These are phyloP conservation scores for Ascochyta pisi DNA, from an alignment of 2,329 filamentous ascomycete genomes.

Conservation along the genomic window DNA sequence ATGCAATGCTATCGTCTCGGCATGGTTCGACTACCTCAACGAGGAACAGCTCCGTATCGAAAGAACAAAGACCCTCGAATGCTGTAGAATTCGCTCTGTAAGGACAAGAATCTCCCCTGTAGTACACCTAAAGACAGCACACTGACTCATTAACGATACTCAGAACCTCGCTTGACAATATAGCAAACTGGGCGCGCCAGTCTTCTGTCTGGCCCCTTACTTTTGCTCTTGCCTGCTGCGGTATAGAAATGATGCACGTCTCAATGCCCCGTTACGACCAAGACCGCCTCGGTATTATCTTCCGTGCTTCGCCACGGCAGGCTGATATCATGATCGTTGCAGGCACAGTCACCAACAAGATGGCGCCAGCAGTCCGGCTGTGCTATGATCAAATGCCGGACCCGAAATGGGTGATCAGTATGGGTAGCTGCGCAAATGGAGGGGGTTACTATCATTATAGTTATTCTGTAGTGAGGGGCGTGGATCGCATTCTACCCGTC, in stretches of 20 bases:
- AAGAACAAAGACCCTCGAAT: too few species aligned
- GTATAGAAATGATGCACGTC: constrained; percentile 93
- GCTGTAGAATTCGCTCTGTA: too few species aligned
- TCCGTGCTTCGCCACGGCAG: constrained; percentile 87
- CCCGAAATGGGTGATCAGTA: constrained; percentile 83
- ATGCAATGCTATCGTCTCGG: too few species aligned
- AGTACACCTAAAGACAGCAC: too few species aligned
- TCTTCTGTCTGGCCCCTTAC: constrained; percentile 92
- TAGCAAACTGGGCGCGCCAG: constrained; percentile 83
- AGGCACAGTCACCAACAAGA: constrained; percentile 93
- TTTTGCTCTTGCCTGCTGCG: constrained; percentile 89
- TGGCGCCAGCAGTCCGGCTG: constrained; percentile 88
- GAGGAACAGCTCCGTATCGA: too few species aligned
- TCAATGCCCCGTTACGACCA: constrained; percentile 93
- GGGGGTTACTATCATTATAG: constrained; percentile 89
- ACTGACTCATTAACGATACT: too few species aligned
- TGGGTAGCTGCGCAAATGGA: constrained; percentile 85
- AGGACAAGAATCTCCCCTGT: too few species aligned
- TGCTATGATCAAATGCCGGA: constrained; percentile 97
- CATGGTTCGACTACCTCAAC: too few species aligned
- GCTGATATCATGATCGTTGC: constrained; percentile 96
- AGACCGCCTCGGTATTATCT: constrained; percentile 89
- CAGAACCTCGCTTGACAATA: too few species aligned
- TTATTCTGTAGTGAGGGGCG: constrained; percentile 79
- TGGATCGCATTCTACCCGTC: constrained; percentile 81